Base-by-base conservation (phyloP, 2,329 filamentous ascomycete genomes). In the Cercospora sp. region DNA sequence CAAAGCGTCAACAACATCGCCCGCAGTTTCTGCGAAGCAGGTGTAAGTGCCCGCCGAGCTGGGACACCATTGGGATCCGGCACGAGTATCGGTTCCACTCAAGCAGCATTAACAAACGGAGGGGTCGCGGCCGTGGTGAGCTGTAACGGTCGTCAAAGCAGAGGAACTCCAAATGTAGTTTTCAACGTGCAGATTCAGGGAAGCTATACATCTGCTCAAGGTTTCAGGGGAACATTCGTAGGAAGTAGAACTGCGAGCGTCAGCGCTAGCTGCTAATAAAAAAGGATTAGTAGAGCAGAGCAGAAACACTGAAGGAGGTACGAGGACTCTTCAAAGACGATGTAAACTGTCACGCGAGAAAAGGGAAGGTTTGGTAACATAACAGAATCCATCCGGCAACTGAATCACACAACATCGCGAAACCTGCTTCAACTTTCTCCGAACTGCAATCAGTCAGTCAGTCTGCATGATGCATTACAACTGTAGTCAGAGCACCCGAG, bases 1-100 rank as follows among this genome's bases (percentile, higher is more conserved):
- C 53, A 62, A 8, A 69, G 64, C 42, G 59, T 63, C 45, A 60
- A 42, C 6, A 64, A 63, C 28, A 23, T 42, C n/a, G 65, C 60
- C 5, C 33, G 36, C 23, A 64, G 53, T 23, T 69, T 67, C 45
- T 69, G 67, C 28, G 67, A 69, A 61, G 64, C 64, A 20, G 67
- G 67, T 7, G 60, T 69, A 3, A 66, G 67, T 58, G 67, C 63
- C 2, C 55, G 42, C 16, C 58, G 30, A 9, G 65, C 64, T 66
- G 63, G 67, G 12, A 55, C 33, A 20, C 30, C 60, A 30, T 20
- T 36, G 4, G 63, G 53, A 9, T 58, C 20, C n/a, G 63, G 63
- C 16, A 67, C 64, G 16, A 69, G 67, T 28, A 33, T 65, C 0
- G 53, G 64, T 10, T 51, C 42, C 1, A 67, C 63, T 45, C 64